Evolutionary conservation across 257 asterid species (phyloP).

Genomic region (Agastache rugosa): DNA sequence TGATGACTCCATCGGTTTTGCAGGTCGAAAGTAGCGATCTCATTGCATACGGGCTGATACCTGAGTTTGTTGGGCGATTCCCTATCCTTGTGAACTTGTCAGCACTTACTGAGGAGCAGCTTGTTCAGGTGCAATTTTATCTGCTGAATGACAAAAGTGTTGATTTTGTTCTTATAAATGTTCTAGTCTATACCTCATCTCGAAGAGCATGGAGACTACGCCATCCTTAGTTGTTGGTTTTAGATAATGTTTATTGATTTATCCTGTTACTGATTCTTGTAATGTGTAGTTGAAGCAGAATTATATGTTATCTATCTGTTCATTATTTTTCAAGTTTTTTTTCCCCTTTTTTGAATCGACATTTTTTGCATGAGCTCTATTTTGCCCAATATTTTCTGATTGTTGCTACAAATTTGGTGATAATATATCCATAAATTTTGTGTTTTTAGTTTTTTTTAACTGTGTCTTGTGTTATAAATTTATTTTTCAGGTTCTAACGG

Average conservation of each 20-base stretch:
- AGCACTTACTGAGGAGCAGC: constrained; percentile 97
- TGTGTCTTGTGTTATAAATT: constrained; percentile 24
- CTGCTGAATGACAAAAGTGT: neutral
- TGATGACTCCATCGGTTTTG: constrained; percentile 24
- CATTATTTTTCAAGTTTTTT: too few relatives aligned
- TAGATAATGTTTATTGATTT: neutral
- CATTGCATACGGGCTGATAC: constrained; percentile 94
- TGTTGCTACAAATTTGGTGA: neutral
- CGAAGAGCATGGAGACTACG: constrained; percentile 12
- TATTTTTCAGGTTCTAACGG: constrained; percentile 79
- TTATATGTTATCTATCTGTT: neutral
- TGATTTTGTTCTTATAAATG: constrained; percentile 3
- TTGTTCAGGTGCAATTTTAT: constrained; percentile 76
- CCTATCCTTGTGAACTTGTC: constrained; percentile 92
- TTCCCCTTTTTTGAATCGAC: neutral
- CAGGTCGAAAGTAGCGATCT: constrained; percentile 99
- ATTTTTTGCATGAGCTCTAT: neutral
- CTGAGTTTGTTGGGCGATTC: constrained; percentile 98
- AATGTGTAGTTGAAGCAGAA: neutral
- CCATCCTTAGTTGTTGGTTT: constrained; percentile 19
- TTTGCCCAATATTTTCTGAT: neutral
- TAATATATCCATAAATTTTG: neutral
- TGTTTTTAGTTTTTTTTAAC: neutral
- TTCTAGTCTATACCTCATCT: constrained; percentile 4
- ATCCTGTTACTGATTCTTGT: constrained; percentile 13